Evolutionary conservation across 2,329 filamentous ascomycete genomes (phyloP), one percentile per base, ranked within the genome.

Genomic region (Stachybotrys elegans): DNA sequence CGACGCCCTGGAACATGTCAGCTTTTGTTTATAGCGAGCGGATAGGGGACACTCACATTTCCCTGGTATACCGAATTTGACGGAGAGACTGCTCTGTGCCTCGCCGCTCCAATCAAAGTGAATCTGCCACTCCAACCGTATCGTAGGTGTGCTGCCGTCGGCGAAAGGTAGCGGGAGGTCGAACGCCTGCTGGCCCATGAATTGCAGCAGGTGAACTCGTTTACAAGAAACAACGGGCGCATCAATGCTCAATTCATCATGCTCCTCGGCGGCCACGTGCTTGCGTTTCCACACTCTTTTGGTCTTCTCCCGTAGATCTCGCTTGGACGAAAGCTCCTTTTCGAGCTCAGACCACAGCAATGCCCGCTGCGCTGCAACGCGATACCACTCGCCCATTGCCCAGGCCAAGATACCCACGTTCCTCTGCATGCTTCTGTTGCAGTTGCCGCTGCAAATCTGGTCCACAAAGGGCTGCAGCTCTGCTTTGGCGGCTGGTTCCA

Each of bases 61-160:
- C 7, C 67, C 70, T 1, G 84, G 83, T 32, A 81, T 66, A 5
- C 76, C 75, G 3, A 80, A 66, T 48, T 78, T 58, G 11, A 83
- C 67, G 5, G 65, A 66, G 14, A 87, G 62, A 36, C 68, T 68
- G 51, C 76, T 86, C 54, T 76, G 74, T 5, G 81, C 83, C 56
- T 88, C 84, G 6, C 84, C 84, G 0, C 83, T 83, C 84, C 83
- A 88, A 59, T 88, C 84, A 54, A 88, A 86, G 2, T 64, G 62
- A 35, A 86, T 80, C 38, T 62, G 68, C 84, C 84, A 88, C 45
- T 73, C 68, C 2, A 88, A 63, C 21, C 78, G 72, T 5, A 82
- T 44, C 11, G 68, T 59, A 3, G 74, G 67, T 9, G 65, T 48
- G 40, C 62, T 43, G 65, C 52, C 49, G 41, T 55, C 42, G 53